Conservation (phyloP, 2,329 filamentous ascomycete species). For the Escovopsis weberi region DNA sequence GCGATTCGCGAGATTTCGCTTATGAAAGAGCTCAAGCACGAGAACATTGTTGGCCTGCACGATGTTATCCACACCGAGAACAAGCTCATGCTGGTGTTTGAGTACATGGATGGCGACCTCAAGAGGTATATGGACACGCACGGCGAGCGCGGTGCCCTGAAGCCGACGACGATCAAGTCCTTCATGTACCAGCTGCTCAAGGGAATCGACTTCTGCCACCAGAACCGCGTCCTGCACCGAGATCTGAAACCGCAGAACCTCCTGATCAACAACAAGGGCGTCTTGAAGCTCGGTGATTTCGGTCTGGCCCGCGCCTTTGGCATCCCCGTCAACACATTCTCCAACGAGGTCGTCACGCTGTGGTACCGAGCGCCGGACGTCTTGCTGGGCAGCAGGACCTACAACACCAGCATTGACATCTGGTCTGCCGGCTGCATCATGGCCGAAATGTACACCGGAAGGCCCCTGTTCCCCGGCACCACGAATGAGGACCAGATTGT, state of each 20-base stretch:
- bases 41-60: constrained; percentile 93
- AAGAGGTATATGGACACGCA: constrained; percentile 98
- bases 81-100: constrained; percentile 98
- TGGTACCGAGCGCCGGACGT: constrained; percentile 98
- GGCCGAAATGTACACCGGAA: constrained; percentile 97
- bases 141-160: constrained; percentile 77
- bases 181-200: constrained; percentile 98
- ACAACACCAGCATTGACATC: constrained; percentile 99
- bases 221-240: constrained; percentile 88
- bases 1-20: constrained; percentile 97
- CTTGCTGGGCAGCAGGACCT: constrained; percentile 81
- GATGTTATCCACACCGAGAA: constrained; percentile 99
- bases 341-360: constrained; percentile 91
- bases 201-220: constrained; percentile 95
- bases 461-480: constrained; percentile 89
- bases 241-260: constrained; percentile 95
- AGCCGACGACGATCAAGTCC: constrained; percentile 85
- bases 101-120: constrained; percentile 96
- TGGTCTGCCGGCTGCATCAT: constrained; percentile 99
- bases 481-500: constrained; percentile 97
- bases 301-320: constrained; percentile 88
- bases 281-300: constrained; percentile 88
- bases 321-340: constrained; percentile 96
- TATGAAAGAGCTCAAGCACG: constrained; percentile 99
- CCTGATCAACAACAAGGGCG: constrained; percentile 81